Conservation (phyloP, 306 rosid species). For the Oemleria cerasiformis region DNA sequence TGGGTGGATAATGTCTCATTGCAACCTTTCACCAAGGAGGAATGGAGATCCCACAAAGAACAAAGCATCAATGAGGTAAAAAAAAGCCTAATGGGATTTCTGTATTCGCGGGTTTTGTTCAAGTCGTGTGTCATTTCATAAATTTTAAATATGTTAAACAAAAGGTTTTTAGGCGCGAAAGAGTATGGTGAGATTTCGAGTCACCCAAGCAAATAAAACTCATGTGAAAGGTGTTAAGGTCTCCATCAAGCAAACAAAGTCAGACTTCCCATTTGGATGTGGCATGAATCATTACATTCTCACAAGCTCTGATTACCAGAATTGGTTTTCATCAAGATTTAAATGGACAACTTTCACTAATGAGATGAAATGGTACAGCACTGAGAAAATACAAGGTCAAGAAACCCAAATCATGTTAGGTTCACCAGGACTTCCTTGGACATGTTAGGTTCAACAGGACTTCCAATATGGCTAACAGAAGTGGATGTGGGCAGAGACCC, state of each 20-base stretch:
- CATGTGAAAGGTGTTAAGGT: slow-evolving; percentile 50
- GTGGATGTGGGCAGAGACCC: slow-evolving; percentile 32
- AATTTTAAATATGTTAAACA: background rate
- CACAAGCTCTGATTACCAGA: slow-evolving; percentile 39
- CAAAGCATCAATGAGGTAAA: slow-evolving; percentile 49
- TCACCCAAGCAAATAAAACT: slow-evolving; percentile 41
- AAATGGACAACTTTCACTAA: slow-evolving; percentile 50
- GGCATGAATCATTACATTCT: slow-evolving; percentile 49
- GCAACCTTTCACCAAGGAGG: slow-evolving; percentile 55
- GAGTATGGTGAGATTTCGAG: slow-evolving; percentile 44
- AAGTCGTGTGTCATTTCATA: no score
- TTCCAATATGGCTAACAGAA: slow-evolving; percentile 80
- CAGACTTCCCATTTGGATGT: slow-evolving; percentile 60
- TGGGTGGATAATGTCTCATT: slow-evolving; percentile 66
- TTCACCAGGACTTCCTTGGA: no score
- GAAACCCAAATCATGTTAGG: no score
- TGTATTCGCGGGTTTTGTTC: background rate
- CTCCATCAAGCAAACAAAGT: slow-evolving; percentile 20
- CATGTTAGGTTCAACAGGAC: slow-evolving; percentile 40
- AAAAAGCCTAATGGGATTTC: background rate
- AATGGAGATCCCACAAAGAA: slow-evolving; percentile 63
- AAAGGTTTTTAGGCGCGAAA: slow-evolving; percentile 39
- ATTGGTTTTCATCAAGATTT: slow-evolving; percentile 66
- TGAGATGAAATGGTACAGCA: slow-evolving; percentile 88
- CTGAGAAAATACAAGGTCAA: no score